A percentile compares a stretch with the other conserved stretches of the same genome.
Conservation (phyloP, 129 eudicot species). For the Helichrysum umbraculigerum region DNA sequence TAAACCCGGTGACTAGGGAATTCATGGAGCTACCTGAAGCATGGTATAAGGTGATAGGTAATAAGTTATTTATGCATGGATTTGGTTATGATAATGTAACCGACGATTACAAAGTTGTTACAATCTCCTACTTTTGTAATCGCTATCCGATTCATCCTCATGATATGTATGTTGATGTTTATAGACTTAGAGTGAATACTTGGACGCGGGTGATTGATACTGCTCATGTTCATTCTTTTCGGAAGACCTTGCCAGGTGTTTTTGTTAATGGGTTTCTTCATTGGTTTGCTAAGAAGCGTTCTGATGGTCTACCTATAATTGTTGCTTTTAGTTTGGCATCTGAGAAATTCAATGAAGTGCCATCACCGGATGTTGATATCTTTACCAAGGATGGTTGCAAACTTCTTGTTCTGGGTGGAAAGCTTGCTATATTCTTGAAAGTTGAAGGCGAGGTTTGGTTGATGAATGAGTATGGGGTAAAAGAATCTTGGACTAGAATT, state of each 20-base stretch:
- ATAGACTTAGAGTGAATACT: not conserved
- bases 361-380: not conserved
- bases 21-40: not conserved
- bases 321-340: not conserved
- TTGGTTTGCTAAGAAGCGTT: not conserved
- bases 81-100: not conserved
- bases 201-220: not conserved
- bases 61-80: not conserved
- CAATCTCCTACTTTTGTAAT: not conserved
- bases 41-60: not conserved
- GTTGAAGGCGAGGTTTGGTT: not conserved
- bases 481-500: not conserved
- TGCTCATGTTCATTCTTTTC: not conserved
- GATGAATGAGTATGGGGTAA: not conserved
- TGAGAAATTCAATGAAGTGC: not conserved
- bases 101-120: conserved; percentile 1
- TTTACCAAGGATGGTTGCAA: not conserved
- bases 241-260: not conserved
- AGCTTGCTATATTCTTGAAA: not conserved
- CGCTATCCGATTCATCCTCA: not conserved
- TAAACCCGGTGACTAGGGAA: not conserved
- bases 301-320: not conserved
- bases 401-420: not conserved
- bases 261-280: not conserved
- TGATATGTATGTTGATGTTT: not conserved